Evolutionary conservation across 352 stramenopile species (phyloP), one percentile per base, ranked within the genome.

Genomic region (Phytophthora pseudosyringae): DNA sequence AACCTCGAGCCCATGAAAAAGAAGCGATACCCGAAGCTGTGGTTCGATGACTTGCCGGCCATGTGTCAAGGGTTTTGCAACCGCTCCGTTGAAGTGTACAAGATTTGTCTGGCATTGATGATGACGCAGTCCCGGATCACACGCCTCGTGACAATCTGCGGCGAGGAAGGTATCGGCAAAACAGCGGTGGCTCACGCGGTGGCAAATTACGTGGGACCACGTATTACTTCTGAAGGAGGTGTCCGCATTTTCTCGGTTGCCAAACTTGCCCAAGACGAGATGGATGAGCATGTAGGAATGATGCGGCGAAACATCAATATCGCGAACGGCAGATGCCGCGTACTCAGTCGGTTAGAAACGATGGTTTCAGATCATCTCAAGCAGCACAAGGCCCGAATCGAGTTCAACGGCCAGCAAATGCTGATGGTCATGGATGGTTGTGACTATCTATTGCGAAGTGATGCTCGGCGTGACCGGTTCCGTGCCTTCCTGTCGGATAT

Each of bases 11-110:
- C 80, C 1, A 65, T 89, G 18, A 83, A 81, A 31, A 59, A 77
- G 25, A 82, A 89, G 51, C 66, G 72, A 18, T 93, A 91, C 59
- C 86, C 86, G 1, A 89, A 88, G 48, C 50, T 94, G 1, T 94
- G 86, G 86, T 91, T 89, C 38, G 81, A 90, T 39, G 86, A 90
- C 36, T 68, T 94, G 15, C 86, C 86, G 7, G 82, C 81, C 8
- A 78, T 90, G 41, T 94, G 83, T 35, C 82, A 93, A 67, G 86
- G 86, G 9, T 94, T 94, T 62, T 91, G 83, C 67, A 90, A 93
- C 43, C 82, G 86, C 1, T 72, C 82, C 0, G 75, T 90, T 1
- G 86, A 94, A 59, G 83, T 93, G 41, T 94, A 94, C 78, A 90
- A 93, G 47, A 91, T 93, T 9, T 90, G 81, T 46, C 45, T 91